These are phyloP conservation scores for Neurospora sp. DNA, from an alignment of 495 filamentous ascomycete genomes.

Conservation along the genomic window DNA sequence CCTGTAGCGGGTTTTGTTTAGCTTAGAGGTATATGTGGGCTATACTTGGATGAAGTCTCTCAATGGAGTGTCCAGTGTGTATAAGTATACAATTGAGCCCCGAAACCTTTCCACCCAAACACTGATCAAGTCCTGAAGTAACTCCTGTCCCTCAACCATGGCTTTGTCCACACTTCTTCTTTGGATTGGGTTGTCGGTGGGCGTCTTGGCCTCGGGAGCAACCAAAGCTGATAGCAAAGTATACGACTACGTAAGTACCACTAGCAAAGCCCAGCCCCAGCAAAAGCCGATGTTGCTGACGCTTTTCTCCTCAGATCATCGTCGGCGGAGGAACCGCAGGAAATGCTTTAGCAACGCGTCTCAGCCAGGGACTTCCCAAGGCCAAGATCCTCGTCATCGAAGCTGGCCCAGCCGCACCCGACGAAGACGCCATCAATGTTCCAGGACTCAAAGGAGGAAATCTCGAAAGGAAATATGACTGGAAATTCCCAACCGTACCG, in stretches of 20 bases:
- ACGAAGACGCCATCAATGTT: slow-evolving; percentile 38
- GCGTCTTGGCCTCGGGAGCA: not conserved
- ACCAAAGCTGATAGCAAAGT: not conserved
- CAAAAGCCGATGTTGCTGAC: not conserved
- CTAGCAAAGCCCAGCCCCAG: not conserved
- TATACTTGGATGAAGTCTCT: too few relatives aligned
- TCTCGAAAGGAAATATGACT: slow-evolving; percentile 41
- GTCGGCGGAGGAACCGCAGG: slow-evolving; percentile 56
- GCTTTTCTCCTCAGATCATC: slow-evolving; percentile 35
- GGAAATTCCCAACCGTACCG: slow-evolving; percentile 39
- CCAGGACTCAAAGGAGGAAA: slow-evolving; percentile 27
- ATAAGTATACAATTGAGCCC: too few relatives aligned
- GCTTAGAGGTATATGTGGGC: too few relatives aligned
- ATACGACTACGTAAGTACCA: not conserved
- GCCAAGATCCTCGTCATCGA: slow-evolving; percentile 46
- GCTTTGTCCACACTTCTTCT: not conserved
- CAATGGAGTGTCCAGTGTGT: too few relatives aligned
- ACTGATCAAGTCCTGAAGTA: not conserved
- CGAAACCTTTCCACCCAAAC: too few relatives aligned
- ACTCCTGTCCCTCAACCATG: not conserved
- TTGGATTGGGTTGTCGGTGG: not conserved
- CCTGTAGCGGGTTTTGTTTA: too few relatives aligned
- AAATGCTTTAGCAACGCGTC: slow-evolving; percentile 45
- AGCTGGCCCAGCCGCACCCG: slow-evolving; percentile 35
- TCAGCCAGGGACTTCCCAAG: slow-evolving; percentile 42